These are phyloP conservation scores for Penicillium hesseltinei DNA, from an alignment of 2,329 filamentous ascomycete species.

Conservation along the genomic window DNA sequence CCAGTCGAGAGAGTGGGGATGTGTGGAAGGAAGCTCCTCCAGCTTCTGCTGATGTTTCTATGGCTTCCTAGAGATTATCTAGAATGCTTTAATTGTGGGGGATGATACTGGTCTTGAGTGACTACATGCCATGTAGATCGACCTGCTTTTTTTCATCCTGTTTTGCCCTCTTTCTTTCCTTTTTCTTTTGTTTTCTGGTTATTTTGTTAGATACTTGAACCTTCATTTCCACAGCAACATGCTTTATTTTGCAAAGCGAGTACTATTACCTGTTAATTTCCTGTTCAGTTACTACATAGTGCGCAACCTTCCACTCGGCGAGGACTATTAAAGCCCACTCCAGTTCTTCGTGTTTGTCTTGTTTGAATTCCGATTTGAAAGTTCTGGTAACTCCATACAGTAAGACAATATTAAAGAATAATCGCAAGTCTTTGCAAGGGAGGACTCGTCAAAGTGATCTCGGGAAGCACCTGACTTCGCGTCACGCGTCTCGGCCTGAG, in stretches of 20 bases:
- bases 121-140: not conserved
- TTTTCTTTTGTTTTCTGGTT: not conserved
- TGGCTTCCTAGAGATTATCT: not conserved
- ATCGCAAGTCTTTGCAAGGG: not conserved
- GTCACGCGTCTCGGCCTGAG: constrained; percentile 33
- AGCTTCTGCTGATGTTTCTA: not conserved
- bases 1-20: not conserved
- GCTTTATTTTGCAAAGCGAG: not conserved
- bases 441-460: not conserved
- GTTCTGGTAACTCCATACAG: not conserved
- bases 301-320: no score
- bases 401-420: not conserved
- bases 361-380: not conserved
- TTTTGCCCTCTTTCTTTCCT: not conserved
- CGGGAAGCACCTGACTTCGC: constrained; percentile 31
- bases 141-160: not conserved
- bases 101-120: not conserved
- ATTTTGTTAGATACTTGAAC: not conserved
- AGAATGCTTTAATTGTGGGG: not conserved
- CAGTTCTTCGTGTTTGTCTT: not conserved
- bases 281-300: not conserved
- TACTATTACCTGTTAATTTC: not conserved
- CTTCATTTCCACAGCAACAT: not conserved
- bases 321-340: not conserved
- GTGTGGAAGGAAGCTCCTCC: not conserved